Evolutionary conservation across 1,284 basidiomycete genomes (phyloP).

Genomic region (Fomitopsis pinicola): DNA sequence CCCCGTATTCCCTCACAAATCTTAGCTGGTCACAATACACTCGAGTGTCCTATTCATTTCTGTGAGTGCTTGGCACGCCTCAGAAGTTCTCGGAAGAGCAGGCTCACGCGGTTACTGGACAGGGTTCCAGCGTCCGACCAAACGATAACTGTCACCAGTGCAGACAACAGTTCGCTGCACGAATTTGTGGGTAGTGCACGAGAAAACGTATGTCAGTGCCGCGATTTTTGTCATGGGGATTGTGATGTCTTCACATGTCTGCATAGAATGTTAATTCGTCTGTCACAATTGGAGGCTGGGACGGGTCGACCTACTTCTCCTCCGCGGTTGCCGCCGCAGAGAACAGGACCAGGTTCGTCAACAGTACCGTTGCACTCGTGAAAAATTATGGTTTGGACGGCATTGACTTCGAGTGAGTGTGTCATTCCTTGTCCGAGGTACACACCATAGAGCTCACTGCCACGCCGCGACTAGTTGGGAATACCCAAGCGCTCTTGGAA

Average conservation of each 20-base stretch:
- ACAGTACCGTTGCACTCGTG: constrained; percentile 59
- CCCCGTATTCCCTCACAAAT: constrained; percentile 33
- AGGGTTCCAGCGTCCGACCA: not conserved
- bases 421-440: not conserved
- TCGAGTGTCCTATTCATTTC: constrained; percentile 53
- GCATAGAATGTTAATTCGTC: constrained; percentile 61
- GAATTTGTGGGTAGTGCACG: not conserved
- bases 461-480: constrained; percentile 65
- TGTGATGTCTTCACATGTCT: not conserved
- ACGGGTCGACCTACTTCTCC: constrained; percentile 77
- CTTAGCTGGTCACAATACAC: constrained; percentile 57
- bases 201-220: not conserved
- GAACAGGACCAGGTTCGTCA: constrained; percentile 66
- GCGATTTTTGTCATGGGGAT: not conserved
- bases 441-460: not conserved
- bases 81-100: not conserved
- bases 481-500: constrained; percentile 66
- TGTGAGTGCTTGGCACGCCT: constrained; percentile 32
- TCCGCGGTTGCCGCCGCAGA: constrained; percentile 55
- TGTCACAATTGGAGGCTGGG: constrained; percentile 87
- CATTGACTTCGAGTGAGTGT: constrained; percentile 78
- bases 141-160: not conserved
- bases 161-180: not conserved
- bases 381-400: constrained; percentile 71
- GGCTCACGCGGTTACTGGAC: not conserved